Evolutionary conservation across 2,329 filamentous ascomycete genomes (phyloP).

Genomic region (Aspergillus brunneoviolaceus): DNA sequence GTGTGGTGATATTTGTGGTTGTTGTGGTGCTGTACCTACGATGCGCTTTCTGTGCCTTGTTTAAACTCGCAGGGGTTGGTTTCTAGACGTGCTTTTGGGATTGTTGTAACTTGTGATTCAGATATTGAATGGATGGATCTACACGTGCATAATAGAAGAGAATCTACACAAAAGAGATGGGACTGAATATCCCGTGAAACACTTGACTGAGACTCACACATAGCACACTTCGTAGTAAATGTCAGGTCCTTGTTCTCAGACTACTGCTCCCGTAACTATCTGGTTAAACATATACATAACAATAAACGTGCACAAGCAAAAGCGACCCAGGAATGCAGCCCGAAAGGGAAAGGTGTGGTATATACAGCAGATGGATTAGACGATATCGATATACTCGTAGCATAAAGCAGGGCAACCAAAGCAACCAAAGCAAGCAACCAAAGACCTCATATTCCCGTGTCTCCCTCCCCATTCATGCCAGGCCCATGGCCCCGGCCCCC

Average conservation of each 20-base stretch:
- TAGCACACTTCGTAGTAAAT: no score
- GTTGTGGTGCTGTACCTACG: not conserved
- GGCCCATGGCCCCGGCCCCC: not conserved
- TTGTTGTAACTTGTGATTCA: no score
- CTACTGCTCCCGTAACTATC: no score
- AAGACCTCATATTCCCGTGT: not conserved
- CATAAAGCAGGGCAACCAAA: not conserved
- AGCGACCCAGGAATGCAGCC: not conserved
- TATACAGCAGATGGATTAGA: constrained; percentile 6
- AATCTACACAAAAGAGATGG: no score
- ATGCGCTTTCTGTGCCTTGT: not conserved
- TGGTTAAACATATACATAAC: no score
- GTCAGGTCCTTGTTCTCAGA: no score
- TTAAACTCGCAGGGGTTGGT: no score
- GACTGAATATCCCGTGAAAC: no score
- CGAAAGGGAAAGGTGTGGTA: not conserved
- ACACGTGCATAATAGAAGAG: no score
- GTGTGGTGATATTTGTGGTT: not conserved
- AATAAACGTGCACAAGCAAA: not conserved
- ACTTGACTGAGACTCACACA: no score
- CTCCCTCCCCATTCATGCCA: not conserved
- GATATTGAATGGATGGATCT: no score
- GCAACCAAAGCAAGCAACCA: not conserved
- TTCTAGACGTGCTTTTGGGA: no score
- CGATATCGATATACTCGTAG: constrained; percentile 1